Evolutionary conservation across 306 rosid genomes (phyloP).

Genomic region (Parietaria judaica): DNA sequence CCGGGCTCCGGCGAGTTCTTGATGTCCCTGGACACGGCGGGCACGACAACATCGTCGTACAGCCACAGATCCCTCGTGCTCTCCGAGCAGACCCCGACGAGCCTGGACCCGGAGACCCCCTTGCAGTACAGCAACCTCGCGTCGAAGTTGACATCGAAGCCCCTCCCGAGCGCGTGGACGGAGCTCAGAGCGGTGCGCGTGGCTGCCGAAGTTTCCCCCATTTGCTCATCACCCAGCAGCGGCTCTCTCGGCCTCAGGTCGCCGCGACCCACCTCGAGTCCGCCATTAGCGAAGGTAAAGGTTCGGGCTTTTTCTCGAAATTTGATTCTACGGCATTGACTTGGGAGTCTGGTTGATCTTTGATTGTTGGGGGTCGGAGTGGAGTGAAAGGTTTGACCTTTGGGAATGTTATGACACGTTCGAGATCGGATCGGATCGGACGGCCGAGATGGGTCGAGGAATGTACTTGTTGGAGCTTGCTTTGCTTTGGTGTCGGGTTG

Average conservation of each 20-base stretch:
- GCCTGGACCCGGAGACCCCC: constrained; percentile 68
- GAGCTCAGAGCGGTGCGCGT: constrained; percentile 78
- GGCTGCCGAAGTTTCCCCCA: constrained; percentile 79
- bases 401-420: not conserved
- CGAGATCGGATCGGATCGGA: not conserved
- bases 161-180: constrained; percentile 84
- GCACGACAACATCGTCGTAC: constrained; percentile 56
- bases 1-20: constrained; percentile 29
- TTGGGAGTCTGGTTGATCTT: constrained; percentile 9
- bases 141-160: constrained; percentile 87
- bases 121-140: constrained; percentile 86
- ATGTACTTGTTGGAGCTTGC: constrained; percentile 10
- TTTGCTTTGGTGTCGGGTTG: not conserved
- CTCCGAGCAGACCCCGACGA: constrained; percentile 57
- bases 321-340: constrained; percentile 36
- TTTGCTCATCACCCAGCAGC: constrained; percentile 50
- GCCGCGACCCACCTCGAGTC: not conserved
- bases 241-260: constrained; percentile 13
- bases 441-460: not conserved
- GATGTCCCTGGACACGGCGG: constrained; percentile 67
- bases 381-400: constrained; percentile 7
- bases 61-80: constrained; percentile 45
- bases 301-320: constrained; percentile 11
- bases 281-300: not conserved
- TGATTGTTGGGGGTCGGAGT: not conserved